Conservation (phyloP, 2,329 filamentous ascomycete species). For the Aureobasidium uvarum region DNA sequence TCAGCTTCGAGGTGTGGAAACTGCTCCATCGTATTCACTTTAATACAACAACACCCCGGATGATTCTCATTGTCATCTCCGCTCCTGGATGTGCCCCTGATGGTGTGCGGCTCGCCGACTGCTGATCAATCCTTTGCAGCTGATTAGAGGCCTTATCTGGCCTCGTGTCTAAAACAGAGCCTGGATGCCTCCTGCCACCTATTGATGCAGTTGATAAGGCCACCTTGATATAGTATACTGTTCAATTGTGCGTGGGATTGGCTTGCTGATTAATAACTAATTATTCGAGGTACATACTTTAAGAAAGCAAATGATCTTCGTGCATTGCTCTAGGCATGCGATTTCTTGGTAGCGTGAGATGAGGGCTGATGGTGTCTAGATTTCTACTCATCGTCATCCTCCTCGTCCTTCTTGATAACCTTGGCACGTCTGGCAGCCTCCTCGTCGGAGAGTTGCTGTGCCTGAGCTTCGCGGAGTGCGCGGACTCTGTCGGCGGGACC, state of each 20-base stretch:
- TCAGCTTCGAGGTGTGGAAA: conserved; percentile 14
- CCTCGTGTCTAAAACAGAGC: neutral
- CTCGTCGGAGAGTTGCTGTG: conserved; percentile 35
- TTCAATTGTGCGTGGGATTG: neutral
- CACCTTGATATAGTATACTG: neutral
- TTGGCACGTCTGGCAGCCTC: conserved; percentile 35
- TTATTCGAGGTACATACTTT: conserved; percentile 14
- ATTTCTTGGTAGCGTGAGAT: conserved; percentile 4
- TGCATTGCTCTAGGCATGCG: neutral
- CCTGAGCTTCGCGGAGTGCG: conserved; percentile 47
- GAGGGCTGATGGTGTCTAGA: neutral
- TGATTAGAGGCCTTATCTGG: conserved; percentile 5
- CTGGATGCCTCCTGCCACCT: neutral
- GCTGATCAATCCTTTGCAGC: conserved; percentile 1
- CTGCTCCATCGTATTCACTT: conserved; percentile 4
- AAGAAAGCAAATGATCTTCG: conserved; percentile 1
- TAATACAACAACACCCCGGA: conserved; percentile 1
- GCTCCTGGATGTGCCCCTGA: neutral
- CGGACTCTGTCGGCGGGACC: conserved; percentile 50
- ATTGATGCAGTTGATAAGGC: neutral
- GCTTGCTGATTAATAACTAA: conserved; percentile 19
- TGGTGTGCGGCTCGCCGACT: neutral
- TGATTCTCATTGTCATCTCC: neutral
- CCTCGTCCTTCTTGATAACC: conserved; percentile 29
- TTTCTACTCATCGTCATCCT: conserved; percentile 31